Evolutionary conservation across 257 asterid species (phyloP).

Genomic region (Petunia axillaris): DNA sequence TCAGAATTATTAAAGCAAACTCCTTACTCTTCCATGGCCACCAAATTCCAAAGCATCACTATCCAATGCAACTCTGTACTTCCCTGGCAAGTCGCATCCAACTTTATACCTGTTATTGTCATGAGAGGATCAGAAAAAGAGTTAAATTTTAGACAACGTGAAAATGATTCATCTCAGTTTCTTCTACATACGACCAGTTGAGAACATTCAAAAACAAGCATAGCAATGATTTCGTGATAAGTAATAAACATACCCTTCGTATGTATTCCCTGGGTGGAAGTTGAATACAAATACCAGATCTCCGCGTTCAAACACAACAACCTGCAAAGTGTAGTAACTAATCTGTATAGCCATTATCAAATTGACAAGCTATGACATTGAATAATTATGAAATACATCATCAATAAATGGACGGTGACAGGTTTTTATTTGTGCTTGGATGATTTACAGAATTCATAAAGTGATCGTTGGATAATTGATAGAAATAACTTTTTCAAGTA

Average conservation of each 20-base stretch:
- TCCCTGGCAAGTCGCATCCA: slow-evolving; percentile 96
- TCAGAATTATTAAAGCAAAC: slow-evolving; percentile 25
- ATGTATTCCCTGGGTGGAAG: slow-evolving; percentile 83
- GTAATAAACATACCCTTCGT: slow-evolving; percentile 66
- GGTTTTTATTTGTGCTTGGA: slow-evolving; percentile 2
- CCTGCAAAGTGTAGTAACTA: slow-evolving; percentile 52
- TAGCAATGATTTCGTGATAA: slow-evolving; percentile 22
- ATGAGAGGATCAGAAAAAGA: slow-evolving; percentile 3
- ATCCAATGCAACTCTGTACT: slow-evolving; percentile 86
- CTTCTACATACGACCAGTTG: neutral
- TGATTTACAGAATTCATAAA: slow-evolving; percentile 14
- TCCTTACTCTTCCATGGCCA: slow-evolving; percentile 93
- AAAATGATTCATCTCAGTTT: slow-evolving; percentile 1
- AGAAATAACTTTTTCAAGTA: too few species aligned
- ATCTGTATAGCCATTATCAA: neutral
- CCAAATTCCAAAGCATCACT: slow-evolving; percentile 94
- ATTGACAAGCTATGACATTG: neutral
- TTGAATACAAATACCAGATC: slow-evolving; percentile 89
- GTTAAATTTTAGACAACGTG: neutral
- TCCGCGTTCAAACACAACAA: slow-evolving; percentile 92
- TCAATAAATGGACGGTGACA: neutral
- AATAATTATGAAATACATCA: slow-evolving; percentile 2
- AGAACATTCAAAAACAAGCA: slow-evolving; percentile 20
- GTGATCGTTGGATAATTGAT: too few species aligned
- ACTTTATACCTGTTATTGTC: slow-evolving; percentile 77